Evolutionary conservation across 2,329 filamentous ascomycete species (phyloP).

Genomic region (Pseudopyrenochaeta lycopersici): DNA sequence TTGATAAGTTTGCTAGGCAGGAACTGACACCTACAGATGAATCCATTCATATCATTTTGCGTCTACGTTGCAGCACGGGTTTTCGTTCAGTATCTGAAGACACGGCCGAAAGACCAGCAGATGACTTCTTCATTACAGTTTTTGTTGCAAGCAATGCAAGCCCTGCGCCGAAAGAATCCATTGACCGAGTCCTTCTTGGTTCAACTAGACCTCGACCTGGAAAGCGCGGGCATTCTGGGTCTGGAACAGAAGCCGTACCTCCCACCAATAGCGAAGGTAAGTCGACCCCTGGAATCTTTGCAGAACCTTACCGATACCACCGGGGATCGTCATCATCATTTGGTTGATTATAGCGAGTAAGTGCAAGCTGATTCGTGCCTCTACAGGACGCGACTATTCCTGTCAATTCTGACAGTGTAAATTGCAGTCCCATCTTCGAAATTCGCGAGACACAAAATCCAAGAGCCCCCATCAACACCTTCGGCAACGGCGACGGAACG

Average conservation of each 20-base stretch:
- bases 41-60: constrained; percentile 94
- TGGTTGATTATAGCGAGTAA: constrained; percentile 16
- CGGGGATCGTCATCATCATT: not conserved
- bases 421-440: constrained; percentile 45
- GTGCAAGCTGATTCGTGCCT: constrained; percentile 20
- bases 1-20: not conserved
- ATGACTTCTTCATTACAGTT: constrained; percentile 87
- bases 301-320: constrained; percentile 11
- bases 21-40: constrained; percentile 70
- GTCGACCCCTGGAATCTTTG: constrained; percentile 1
- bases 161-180: constrained; percentile 85
- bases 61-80: constrained; percentile 95
- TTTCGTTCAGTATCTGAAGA: constrained; percentile 96
- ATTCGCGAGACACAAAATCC: constrained; percentile 43
- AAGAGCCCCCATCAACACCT: constrained; percentile 38
- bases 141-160: constrained; percentile 87
- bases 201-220: constrained; percentile 90
- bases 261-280: constrained; percentile 22
- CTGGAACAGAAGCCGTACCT: constrained; percentile 58
- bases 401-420: constrained; percentile 36
- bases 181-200: constrained; percentile 94
- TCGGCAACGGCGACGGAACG: constrained; percentile 21
- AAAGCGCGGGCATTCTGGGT: constrained; percentile 67
- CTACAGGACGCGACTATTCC: constrained; percentile 21
- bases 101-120: constrained; percentile 82